Evolutionary conservation across 2,329 filamentous ascomycete species (phyloP).

Genomic region (Fusarium verticillioides): DNA sequence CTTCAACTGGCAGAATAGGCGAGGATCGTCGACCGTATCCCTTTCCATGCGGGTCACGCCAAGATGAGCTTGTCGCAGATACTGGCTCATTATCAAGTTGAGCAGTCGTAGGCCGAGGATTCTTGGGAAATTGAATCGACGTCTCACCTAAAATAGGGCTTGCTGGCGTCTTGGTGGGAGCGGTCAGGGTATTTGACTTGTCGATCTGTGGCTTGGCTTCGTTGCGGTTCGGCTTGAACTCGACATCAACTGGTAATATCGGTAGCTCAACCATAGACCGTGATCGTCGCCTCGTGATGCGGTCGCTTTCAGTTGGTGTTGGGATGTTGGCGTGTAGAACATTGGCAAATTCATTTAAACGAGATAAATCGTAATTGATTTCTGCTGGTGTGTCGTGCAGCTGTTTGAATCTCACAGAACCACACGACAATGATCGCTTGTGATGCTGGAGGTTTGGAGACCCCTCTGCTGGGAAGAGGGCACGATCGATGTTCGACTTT

Average conservation of each 20-base stretch:
- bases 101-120: not conserved
- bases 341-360: constrained; percentile 56
- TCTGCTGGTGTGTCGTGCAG: constrained; percentile 63
- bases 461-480: constrained; percentile 59
- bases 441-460: constrained; percentile 53
- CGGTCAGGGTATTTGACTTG: constrained; percentile 1
- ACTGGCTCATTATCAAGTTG: constrained; percentile 8
- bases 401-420: constrained; percentile 58
- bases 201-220: constrained; percentile 3
- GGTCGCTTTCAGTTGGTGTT: constrained; percentile 1
- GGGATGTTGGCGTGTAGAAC: constrained; percentile 9
- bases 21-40: constrained; percentile 57
- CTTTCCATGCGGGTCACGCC: constrained; percentile 9
- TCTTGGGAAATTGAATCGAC: constrained; percentile 19
- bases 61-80: constrained; percentile 6
- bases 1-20: constrained; percentile 58
- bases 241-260: constrained; percentile 18
- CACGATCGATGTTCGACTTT: constrained; percentile 57
- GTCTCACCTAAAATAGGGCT: constrained; percentile 1
- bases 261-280: constrained; percentile 43
- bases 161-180: constrained; percentile 2
- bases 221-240: not conserved
- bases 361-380: constrained; percentile 53
- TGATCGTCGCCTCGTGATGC: constrained; percentile 43
- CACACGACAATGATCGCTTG: constrained; percentile 61